Percentiles rank a stretch among this genome's conserved stretches.
Evolutionary conservation across 768 basidiomycete genomes (phyloP).

Genomic region (Ramaria rubella): DNA sequence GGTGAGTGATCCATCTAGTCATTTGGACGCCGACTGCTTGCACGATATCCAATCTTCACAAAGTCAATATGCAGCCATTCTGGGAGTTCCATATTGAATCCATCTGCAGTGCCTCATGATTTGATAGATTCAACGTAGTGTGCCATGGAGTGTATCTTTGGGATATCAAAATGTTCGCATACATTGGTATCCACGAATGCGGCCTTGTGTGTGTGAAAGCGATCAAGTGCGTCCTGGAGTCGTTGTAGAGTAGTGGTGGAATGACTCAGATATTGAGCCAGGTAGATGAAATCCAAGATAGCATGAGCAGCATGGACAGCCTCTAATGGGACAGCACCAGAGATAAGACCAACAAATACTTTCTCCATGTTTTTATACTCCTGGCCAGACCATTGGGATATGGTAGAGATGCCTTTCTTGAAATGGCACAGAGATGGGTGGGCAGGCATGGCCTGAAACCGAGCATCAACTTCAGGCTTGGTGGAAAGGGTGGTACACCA

Average conservation of each 20-base stretch:
- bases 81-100: constrained; percentile 15
- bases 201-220: constrained; percentile 26
- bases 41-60: constrained; percentile 13
- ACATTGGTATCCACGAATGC: constrained; percentile 24
- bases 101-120: constrained; percentile 10
- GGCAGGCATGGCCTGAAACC: constrained; percentile 14
- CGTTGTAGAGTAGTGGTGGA: constrained; percentile 20
- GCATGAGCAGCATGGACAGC: constrained; percentile 21
- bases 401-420: constrained; percentile 34
- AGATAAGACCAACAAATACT: constrained; percentile 29
- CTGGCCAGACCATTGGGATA: constrained; percentile 38
- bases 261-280: constrained; percentile 25
- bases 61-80: too few relatives aligned
- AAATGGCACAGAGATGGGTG: constrained; percentile 26
- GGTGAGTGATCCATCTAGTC: constrained; percentile 9
- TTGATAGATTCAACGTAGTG: constrained; percentile 16
- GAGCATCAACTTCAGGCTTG: constrained; percentile 14
- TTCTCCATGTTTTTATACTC: constrained; percentile 35
- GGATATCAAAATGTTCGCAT: constrained; percentile 30
- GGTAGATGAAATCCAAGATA: constrained; percentile 31
- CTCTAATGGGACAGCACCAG: constrained; percentile 17
- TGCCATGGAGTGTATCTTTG: constrained; percentile 28
- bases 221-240: constrained; percentile 19
- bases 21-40: constrained; percentile 13
- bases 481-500: too few relatives aligned